Base-by-base conservation (phyloP, 345 rosid species). In the Murraya koenigii region DNA sequence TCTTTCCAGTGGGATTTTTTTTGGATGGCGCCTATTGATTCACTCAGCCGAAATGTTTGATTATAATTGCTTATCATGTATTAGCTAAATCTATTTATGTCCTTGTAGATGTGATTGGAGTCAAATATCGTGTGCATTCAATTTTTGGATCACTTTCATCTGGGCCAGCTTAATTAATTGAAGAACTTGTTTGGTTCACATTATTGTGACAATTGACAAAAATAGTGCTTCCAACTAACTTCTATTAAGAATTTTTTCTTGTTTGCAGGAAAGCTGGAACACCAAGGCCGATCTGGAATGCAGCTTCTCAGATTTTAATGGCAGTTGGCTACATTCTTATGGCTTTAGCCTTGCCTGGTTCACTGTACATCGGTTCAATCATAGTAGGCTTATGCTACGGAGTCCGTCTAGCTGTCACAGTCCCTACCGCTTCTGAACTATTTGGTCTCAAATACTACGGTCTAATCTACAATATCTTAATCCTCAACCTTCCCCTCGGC, bases 241-340 rank as follows among this genome's bases (percentile, higher is more conserved):
- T 20, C 23, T 20, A 14, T 30, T 26, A 33, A 7, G 7, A 58
- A 38, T 13, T 44, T 60, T 23, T 28, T 30, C 32, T 0, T 7
- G 4, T 26, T 3, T 28, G 38, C 87, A 95, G 99, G 87, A 92
- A 86, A 84, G 86, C 87, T 54, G 99, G 96, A 87, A 85, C 89
- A 30, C 97, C 98, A 30, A 91, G 99, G 78, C 99, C 99, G 23
- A 81, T 91, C 3, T 95, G 99, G 98, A 95, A 93, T 72, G 99
- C 97, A 70, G 94, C 93, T 17, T 90, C 99, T 35, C 99, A 95
- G 81, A 85, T 95, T 65, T 60, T 95, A 47, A 95, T 95, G 99
- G 90, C 92, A 0, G 85, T 88, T 22, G 99, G 99, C 1, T 92
- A 89, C 85, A 66, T 95, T 47, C 86, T 90, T 25, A 86, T 93